Evolutionary conservation across 768 basidiomycete species (phyloP), one percentile per base, ranked within the genome.

Genomic region (Suillus subluteus): DNA sequence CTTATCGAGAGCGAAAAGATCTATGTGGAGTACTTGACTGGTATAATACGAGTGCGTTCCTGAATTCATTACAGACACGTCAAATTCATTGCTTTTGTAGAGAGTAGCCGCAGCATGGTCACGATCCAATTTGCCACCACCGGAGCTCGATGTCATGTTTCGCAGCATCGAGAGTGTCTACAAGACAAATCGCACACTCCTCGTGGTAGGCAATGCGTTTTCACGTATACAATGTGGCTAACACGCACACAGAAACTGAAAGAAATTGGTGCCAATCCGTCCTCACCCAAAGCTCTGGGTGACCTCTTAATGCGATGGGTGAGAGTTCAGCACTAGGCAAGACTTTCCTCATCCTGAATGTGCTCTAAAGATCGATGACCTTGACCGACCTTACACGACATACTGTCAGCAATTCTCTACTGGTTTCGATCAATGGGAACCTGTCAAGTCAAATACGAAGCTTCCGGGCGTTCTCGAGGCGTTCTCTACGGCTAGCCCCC

Each of bases 101-200:
- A 95, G 92, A 87, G 92, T 98, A 6, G 98, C 98, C 12, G 90
- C 91, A n/a, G 98, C 98, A 59, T 99, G 98, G 98, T 98, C 96
- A 12, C 84, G 95, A 50, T 87, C 89, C 48, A 98, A 98, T 77
- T 89, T 99, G 46, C 98, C 98, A 21, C 98, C 98, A 18, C 87
- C 87, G 9, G 91, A 94, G 70, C 84, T 99, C 38, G 98, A 99
- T 78, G 79, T 84, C 62, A 97, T 99, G 93, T 99, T 99, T 79
- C 85, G 98, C 69, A 90, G 91, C 70, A 88, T 99, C 62, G 98
- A 99, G 78, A 86, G 85, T 30, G 88, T 99, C 23, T 99, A 96
- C 82, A 92, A 95, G 77, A 92, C 94, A 26, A 98, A 96, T 80
- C 88, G 95, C 65, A 78, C 83, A 1, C 84, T 99, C 67, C 86